phyloP scores from a whole-genome alignment of 768 basidiomycete species.

The Mrakia gelida region DNA sequence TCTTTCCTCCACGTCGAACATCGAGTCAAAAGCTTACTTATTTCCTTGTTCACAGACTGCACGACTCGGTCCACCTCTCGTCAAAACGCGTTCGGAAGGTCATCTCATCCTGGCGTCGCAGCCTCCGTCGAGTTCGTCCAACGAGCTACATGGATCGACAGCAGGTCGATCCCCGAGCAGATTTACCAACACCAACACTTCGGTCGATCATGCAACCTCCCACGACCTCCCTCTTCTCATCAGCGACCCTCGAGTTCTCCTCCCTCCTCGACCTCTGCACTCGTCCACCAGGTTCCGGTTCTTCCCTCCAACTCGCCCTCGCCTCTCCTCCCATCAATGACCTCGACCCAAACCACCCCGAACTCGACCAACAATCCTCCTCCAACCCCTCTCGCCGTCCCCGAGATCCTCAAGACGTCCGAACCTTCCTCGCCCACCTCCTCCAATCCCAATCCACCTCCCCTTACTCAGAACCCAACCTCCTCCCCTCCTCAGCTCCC shows the following conservation, averaged over 20 bases:
- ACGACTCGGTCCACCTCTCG: conserved; percentile 56
- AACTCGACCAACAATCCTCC: background rate
- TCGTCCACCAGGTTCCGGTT: background rate
- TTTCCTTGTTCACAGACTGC: conserved; percentile 51
- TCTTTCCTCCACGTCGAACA: background rate
- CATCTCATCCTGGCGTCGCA: conserved; percentile 36
- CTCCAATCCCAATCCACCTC: conserved; percentile 57
- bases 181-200: background rate
- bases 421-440: conserved; percentile 56
- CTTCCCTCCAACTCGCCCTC: background rate
- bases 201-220: background rate
- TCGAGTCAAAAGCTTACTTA: conserved; percentile 37
- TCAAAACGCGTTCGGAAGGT: background rate
- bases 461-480: conserved; percentile 56
- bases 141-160: background rate
- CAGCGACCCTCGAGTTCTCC: background rate
- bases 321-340: background rate
- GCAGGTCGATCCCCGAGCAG: background rate
- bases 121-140: conserved; percentile 50
- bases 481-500: conserved; percentile 58
- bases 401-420: background rate
- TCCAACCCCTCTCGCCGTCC: background rate
- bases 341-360: background rate
- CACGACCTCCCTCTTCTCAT: background rate
- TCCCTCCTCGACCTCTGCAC: background rate